phyloP scores from a whole-genome alignment of 371 early-diverging fungal species.

The Mortierella polycephala region DNA sequence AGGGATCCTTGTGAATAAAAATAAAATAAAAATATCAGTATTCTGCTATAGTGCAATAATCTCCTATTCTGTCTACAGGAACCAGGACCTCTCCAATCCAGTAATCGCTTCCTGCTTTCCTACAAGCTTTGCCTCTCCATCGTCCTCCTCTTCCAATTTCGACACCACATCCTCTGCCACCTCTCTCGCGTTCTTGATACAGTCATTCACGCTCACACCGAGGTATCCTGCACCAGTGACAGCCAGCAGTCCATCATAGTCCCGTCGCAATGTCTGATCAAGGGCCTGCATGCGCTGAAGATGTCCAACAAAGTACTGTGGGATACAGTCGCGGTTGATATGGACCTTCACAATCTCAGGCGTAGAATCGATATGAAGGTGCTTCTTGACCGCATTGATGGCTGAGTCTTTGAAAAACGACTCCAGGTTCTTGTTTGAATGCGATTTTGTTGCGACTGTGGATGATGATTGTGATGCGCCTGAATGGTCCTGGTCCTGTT shows the following conservation, averaged over 20 bases:
- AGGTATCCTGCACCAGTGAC: slow-evolving; percentile 85
- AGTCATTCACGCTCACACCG: slow-evolving; percentile 91
- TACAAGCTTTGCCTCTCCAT: slow-evolving; percentile 43
- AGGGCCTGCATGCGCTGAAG: slow-evolving; percentile 68
- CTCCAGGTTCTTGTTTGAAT: slow-evolving; percentile 15
- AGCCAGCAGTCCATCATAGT: slow-evolving; percentile 68
- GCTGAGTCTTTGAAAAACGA: slow-evolving; percentile 53
- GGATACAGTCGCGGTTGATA: slow-evolving; percentile 86
- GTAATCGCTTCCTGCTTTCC: slow-evolving; percentile 48
- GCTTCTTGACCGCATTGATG: slow-evolving; percentile 58
- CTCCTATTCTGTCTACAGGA: slow-evolving; percentile 5
- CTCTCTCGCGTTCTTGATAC: slow-evolving; percentile 77
- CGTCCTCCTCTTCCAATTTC: slow-evolving; percentile 36
- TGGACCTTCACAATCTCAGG: slow-evolving; percentile 67
- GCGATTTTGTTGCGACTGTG: not conserved
- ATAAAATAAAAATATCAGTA: not conserved
- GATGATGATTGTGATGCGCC: not conserved
- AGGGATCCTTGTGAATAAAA: not conserved
- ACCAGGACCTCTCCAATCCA: slow-evolving; percentile 47
- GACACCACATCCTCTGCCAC: slow-evolving; percentile 61
- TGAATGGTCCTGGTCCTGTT: no score
- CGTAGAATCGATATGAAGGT: slow-evolving; percentile 64
- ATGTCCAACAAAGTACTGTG: slow-evolving; percentile 91
- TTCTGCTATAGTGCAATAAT: not conserved
- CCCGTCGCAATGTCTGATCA: slow-evolving; percentile 61